phyloP scores from a whole-genome alignment of 2,329 filamentous ascomycete species.

The Pseudodiploospora longispora region DNA sequence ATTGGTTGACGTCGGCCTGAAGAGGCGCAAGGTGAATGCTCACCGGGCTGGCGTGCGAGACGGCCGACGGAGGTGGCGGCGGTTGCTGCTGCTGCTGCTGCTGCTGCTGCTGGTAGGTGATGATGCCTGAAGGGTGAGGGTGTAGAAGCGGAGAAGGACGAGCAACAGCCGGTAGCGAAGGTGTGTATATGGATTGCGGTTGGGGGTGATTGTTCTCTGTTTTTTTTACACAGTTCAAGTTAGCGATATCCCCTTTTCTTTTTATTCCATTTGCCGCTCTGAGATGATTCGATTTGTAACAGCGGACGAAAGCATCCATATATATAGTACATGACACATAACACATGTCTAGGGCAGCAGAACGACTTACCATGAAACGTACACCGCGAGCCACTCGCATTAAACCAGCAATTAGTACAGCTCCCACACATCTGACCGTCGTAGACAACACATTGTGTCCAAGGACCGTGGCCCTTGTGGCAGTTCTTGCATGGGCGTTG shows the following conservation, averaged over 20 bases:
- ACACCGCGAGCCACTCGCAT: constrained; percentile 50
- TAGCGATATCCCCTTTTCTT: constrained; percentile 25
- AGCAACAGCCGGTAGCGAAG: background rate
- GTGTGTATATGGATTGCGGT: constrained; percentile 19
- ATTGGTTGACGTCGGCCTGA: constrained; percentile 28
- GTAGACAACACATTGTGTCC: constrained; percentile 50
- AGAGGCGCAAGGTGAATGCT: background rate
- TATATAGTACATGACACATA: too few species aligned
- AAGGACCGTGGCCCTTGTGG: constrained; percentile 51
- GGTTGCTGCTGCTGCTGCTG: constrained; percentile 11
- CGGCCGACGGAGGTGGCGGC: background rate
- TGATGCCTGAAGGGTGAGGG: constrained; percentile 18
- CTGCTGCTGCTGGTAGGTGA: constrained; percentile 20
- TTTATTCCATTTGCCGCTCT: background rate
- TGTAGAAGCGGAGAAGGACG: constrained; percentile 10
- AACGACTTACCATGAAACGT: constrained; percentile 48
- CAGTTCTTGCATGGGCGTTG: constrained; percentile 50
- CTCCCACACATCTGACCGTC: constrained; percentile 54
- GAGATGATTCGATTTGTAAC: background rate
- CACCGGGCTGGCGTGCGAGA: too few species aligned
- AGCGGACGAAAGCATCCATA: background rate
- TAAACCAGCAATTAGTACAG: constrained; percentile 58
- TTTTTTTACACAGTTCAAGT: background rate
- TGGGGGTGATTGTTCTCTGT: constrained; percentile 39
- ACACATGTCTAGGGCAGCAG: background rate